These are phyloP conservation scores for Sarocladium oryzae DNA, from an alignment of 2,329 filamentous ascomycete species.

Conservation along the genomic window DNA sequence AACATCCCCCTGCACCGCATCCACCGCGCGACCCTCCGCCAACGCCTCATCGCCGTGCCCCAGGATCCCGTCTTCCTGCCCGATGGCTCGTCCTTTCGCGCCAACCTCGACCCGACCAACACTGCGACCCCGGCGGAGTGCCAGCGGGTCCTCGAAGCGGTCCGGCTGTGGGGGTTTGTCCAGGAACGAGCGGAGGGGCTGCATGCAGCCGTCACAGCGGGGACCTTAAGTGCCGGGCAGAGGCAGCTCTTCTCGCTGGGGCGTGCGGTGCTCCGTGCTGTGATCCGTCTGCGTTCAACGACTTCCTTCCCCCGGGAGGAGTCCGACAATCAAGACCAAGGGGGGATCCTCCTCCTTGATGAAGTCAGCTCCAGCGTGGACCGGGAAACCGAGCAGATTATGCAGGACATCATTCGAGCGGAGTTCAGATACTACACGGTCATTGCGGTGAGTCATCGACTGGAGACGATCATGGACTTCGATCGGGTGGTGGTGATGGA, in stretches of 20 bases:
- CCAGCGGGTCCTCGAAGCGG: too few species aligned
- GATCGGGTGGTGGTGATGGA: slow-evolving; percentile 42
- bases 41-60: neutral
- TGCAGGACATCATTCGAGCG: slow-evolving; percentile 32
- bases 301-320: neutral
- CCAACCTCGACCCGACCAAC: neutral
- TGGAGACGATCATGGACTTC: slow-evolving; percentile 44
- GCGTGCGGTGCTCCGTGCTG: too few species aligned
- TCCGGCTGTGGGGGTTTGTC: too few species aligned
- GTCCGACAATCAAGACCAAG: neutral
- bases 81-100: neutral
- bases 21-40: neutral
- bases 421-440: slow-evolving; percentile 46
- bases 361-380: slow-evolving; percentile 30
- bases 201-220: too few species aligned
- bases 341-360: neutral
- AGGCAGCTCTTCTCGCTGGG: too few species aligned
- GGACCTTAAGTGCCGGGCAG: too few species aligned
- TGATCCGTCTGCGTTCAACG: too few species aligned
- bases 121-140: neutral
- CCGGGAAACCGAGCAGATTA: slow-evolving; percentile 30
- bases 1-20: neutral
- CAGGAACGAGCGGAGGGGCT: too few species aligned
- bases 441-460: slow-evolving; percentile 37
- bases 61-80: neutral